Evolutionary conservation across 208 protist genomes (phyloP).

Genomic region (Plasmodiophora brassicae): DNA sequence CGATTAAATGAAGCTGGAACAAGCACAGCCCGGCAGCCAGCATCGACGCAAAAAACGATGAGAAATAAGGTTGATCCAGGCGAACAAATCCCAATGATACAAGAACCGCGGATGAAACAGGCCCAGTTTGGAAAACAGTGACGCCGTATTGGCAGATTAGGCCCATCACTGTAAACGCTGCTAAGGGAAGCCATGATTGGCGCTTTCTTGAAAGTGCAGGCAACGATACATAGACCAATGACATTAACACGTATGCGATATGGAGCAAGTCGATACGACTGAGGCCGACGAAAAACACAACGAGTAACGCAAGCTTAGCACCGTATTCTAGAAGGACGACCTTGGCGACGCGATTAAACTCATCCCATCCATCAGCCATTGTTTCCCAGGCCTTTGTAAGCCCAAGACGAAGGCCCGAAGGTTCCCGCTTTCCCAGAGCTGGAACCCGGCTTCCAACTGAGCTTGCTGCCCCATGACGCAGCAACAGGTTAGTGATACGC

Average conservation of each 20-base stretch:
- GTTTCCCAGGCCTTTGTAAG: not conserved
- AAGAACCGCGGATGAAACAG: not conserved
- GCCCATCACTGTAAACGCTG: not conserved
- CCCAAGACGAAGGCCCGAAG: not conserved
- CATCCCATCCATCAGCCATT: not conserved
- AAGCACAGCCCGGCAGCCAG: not conserved
- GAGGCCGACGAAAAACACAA: constrained; percentile 9
- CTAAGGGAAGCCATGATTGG: not conserved
- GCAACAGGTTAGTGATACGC: not conserved
- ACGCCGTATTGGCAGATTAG: not conserved
- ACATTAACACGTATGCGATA: not conserved
- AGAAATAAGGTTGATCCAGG: not conserved
- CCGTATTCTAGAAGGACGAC: not conserved
- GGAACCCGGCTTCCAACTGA: not conserved
- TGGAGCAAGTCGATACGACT: not conserved
- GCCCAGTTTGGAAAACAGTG: not conserved
- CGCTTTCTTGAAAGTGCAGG: not conserved
- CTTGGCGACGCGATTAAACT: not conserved
- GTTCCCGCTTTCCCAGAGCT: not conserved
- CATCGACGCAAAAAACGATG: not conserved
- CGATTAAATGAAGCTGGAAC: constrained; percentile 29
- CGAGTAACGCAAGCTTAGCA: not conserved
- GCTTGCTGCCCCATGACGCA: not conserved
- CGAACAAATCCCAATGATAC: not conserved
- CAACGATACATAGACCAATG: constrained; percentile 12